Conservation (phyloP, 2,329 filamentous ascomycete genomes). For the Phaeosphaeria sp. region DNA sequence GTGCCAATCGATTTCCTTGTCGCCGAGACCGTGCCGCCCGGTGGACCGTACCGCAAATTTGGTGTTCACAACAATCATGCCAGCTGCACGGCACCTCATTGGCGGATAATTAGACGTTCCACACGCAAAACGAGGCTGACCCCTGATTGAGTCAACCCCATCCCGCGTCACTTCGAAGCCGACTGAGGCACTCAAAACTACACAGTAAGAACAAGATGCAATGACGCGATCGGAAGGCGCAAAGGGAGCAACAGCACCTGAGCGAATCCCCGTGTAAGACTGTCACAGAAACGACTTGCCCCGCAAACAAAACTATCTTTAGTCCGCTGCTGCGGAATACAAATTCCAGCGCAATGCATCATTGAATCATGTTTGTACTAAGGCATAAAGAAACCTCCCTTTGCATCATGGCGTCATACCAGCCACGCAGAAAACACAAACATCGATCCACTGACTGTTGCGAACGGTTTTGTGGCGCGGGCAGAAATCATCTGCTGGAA, state of each 20-base stretch:
- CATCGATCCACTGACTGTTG: slow-evolving; percentile 21
- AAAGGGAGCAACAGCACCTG: no score
- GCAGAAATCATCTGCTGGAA: slow-evolving; percentile 23
- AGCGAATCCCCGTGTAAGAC: no score
- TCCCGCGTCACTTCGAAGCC: background rate
- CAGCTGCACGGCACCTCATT: slow-evolving; percentile 17
- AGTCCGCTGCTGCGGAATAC: background rate
- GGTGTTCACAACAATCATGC: slow-evolving; percentile 13
- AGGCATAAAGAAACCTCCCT: background rate
- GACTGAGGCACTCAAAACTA: no score
- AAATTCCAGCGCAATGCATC: background rate
- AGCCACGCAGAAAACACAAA: background rate
- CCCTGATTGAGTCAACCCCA: slow-evolving; percentile 13
- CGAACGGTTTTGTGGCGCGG: slow-evolving; percentile 17
- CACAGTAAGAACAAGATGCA: no score
- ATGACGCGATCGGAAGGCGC: no score
- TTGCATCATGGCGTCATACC: background rate
- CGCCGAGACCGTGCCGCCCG: background rate
- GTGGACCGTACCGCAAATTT: slow-evolving; percentile 7
- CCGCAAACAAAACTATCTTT: no score
- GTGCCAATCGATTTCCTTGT: background rate
- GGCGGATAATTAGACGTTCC: slow-evolving; percentile 29
- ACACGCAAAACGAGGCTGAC: slow-evolving; percentile 23
- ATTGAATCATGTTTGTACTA: background rate
- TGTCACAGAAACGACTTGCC: background rate